These are phyloP conservation scores for Cercospora janseana DNA, from an alignment of 2,329 filamentous ascomycete genomes.

Conservation along the genomic window DNA sequence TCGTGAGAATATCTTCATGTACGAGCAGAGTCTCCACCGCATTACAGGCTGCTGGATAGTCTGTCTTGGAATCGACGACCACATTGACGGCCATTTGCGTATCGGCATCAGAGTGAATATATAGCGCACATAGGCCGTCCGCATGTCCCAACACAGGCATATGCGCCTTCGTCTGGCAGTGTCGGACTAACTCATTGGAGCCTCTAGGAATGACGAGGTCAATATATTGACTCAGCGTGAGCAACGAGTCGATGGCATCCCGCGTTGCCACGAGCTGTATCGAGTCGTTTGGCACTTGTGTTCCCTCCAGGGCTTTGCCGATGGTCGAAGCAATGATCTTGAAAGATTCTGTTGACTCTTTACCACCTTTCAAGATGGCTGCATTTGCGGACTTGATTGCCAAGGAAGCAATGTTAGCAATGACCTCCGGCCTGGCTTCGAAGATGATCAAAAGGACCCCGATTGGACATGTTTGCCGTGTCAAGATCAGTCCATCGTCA, in stretches of 20 bases:
- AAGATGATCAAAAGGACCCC: slow-evolving; percentile 98
- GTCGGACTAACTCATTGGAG: slow-evolving; percentile 83
- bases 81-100: slow-evolving; percentile 68
- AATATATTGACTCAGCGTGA: slow-evolving; percentile 80
- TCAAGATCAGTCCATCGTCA: slow-evolving; percentile 80
- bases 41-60: slow-evolving; percentile 95
- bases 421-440: slow-evolving; percentile 94
- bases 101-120: slow-evolving; percentile 77
- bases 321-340: slow-evolving; percentile 84
- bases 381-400: slow-evolving; percentile 97
- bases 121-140: slow-evolving; percentile 86
- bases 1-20: slow-evolving; percentile 66
- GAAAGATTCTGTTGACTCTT: slow-evolving; percentile 95
- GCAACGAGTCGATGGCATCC: slow-evolving; percentile 83
- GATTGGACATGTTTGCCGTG: slow-evolving; percentile 89
- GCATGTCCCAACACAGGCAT: slow-evolving; percentile 96
- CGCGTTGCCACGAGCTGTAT: slow-evolving; percentile 93
- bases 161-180: slow-evolving; percentile 85
- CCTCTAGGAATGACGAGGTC: slow-evolving; percentile 94
- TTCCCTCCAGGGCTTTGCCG: slow-evolving; percentile 68
- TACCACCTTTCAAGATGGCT: slow-evolving; percentile 93
- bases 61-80: slow-evolving; percentile 86
- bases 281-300: slow-evolving; percentile 76
- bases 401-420: slow-evolving; percentile 93
- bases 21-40: slow-evolving; percentile 88